Base-by-base conservation (phyloP, 768 basidiomycete species). In the Mrakia gelida region DNA sequence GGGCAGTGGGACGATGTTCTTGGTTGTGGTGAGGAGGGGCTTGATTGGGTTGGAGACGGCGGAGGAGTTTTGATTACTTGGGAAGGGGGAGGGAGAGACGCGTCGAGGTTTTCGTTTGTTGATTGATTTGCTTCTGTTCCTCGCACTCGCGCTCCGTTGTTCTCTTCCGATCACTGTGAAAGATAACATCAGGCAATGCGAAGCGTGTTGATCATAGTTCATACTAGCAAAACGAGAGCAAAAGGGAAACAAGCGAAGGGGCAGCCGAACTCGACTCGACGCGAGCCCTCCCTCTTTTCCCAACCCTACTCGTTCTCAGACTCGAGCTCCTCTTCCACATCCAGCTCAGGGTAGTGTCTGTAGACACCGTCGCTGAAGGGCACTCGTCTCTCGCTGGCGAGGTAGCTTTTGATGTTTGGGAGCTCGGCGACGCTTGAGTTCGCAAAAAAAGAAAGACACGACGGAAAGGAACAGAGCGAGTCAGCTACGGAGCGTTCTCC, bases 271-370 rank as follows among this genome's bases (percentile, higher is more conserved):
- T n/a, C n/a, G n/a, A n/a, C n/a, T n/a, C 38, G 38, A 38, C 8
- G 38, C 38, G 38, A 38, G 2, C 59, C 26, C 10, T n/a, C 49
- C 59, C 6, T 8, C 26, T 8, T 0, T 28, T 9, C 28, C 9
- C 59, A n/a, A 16, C 2, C 52, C 54, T 30, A n/a, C 30, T 26
- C 41, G 59, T 43, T 11, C 54, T 54, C 70, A 1, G 32, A 32
- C 54, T 45, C 67, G 21, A 78, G 49, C 23, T 75, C 78, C 18
- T 84, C 82, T 62, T 85, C 84, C 28, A 80, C 82, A 73, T 86
- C 86, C 49, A 87, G 80, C 81, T 87, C 86, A 38, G 81, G 80
- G 74, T 86, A 87, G 79, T 84, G 80, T 77, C 86, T 82, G 80
- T 83, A 87, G 38, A 86, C 76, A 1, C 86, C 86, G 67, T 80